Evolutionary conservation across 1,284 basidiomycete species (phyloP).

Genomic region (Ustilago cynodontis): DNA sequence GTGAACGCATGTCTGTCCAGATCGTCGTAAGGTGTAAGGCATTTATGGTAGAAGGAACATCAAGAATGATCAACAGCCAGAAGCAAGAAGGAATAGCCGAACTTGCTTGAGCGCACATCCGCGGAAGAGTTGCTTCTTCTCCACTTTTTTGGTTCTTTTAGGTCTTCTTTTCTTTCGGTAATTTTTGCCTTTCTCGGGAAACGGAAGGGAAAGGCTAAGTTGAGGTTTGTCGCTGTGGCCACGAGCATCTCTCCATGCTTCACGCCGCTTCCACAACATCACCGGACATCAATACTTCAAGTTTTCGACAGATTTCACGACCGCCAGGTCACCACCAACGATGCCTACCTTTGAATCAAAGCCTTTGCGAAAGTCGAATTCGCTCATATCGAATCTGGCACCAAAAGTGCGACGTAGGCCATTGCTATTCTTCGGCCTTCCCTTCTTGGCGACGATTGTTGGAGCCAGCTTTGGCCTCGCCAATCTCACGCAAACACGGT

Average conservation of each 20-base stretch:
- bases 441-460: conserved; percentile 88
- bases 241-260: not conserved
- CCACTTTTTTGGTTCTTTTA: conserved; percentile 12
- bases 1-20: conserved; percentile 9
- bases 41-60: not conserved
- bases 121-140: conserved; percentile 1
- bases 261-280: not conserved
- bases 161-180: not conserved
- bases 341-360: conserved; percentile 57
- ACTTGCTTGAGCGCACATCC: conserved; percentile 6
- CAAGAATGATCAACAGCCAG: not conserved
- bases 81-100: conserved; percentile 1
- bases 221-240: conserved; percentile 5
- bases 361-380: conserved; percentile 41
- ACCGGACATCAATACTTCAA: not conserved
- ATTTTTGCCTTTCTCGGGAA: conserved; percentile 8
- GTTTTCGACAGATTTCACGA: not conserved
- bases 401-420: conserved; percentile 70
- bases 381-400: conserved; percentile 27
- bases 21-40: not conserved
- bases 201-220: conserved; percentile 3
- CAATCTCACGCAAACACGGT: conserved; percentile 87
- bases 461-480: conserved; percentile 86
- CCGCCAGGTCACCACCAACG: not conserved
- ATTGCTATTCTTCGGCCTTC: conserved; percentile 80